Conservation (phyloP, 1,139 yeast genomes). For the Yamadazyma songkhlaensis region DNA sequence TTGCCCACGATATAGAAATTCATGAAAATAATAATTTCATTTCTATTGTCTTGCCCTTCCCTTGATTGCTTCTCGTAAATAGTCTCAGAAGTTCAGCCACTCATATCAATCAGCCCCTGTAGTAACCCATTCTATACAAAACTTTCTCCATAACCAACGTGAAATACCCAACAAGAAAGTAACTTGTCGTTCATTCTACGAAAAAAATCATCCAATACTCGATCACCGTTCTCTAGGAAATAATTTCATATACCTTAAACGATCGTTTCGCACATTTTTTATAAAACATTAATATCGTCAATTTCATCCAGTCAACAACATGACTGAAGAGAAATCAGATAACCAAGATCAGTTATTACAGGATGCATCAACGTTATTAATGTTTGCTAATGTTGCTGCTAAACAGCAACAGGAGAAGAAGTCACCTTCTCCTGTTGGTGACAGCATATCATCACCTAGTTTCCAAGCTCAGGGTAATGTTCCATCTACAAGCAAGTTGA, state of each 20-base stretch:
- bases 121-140: no score
- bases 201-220: not conserved
- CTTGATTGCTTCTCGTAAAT: no score
- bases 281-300: slow-evolving; percentile 1
- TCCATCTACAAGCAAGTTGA: not conserved
- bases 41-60: no score
- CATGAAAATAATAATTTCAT: no score
- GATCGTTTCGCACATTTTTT: slow-evolving; percentile 5
- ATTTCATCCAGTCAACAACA: slow-evolving; percentile 1
- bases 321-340: not conserved
- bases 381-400: slow-evolving; percentile 62
- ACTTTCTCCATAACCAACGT: no score
- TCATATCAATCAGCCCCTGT: no score
- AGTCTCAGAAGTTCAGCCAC: no score
- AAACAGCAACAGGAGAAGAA: slow-evolving; percentile 32
- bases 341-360: slow-evolving; percentile 15
- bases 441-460: slow-evolving; percentile 5
- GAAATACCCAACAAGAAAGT: no score
- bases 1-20: no score
- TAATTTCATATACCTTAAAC: slow-evolving; percentile 1
- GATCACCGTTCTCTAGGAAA: not conserved
- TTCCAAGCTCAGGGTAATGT: not conserved
- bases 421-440: slow-evolving; percentile 12
- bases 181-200: no score
- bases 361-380: slow-evolving; percentile 64